Conservation (phyloP, 148 eudicot species). For the Arctostaphylos glauca region DNA sequence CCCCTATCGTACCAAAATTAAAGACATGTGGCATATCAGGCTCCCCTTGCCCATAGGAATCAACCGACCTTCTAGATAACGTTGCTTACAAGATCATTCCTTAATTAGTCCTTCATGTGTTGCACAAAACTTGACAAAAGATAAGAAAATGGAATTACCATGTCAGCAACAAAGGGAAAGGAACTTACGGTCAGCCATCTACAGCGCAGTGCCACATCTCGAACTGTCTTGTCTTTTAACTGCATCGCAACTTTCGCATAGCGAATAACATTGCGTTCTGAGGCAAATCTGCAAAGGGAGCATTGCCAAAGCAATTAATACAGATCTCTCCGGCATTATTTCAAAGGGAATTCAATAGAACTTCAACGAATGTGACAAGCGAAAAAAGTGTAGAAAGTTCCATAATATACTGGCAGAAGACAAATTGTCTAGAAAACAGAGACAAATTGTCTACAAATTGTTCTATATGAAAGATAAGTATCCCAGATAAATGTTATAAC, state of each 20-base stretch:
- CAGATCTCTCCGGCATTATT: neutral
- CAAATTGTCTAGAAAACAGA: neutral
- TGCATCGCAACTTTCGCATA: conserved; percentile 75
- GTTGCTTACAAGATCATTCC: neutral
- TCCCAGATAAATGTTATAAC: neutral
- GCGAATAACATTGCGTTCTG: conserved; percentile 40
- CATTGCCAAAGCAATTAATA: conserved; percentile 1
- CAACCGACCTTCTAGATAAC: neutral
- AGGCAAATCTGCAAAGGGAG: conserved; percentile 44
- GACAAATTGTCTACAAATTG: too few relatives aligned
- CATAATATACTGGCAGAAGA: neutral
- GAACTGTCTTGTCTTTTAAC: conserved; percentile 66
- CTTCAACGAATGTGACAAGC: neutral
- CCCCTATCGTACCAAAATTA: neutral
- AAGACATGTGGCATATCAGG: neutral
- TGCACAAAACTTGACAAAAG: neutral
- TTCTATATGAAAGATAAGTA: neutral
- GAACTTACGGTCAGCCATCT: conserved; percentile 74
- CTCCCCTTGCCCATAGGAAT: neutral
- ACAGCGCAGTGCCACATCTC: conserved; percentile 77
- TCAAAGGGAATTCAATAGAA: neutral
- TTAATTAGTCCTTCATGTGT: neutral
- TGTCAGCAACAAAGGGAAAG: neutral
- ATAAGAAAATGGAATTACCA: neutral
- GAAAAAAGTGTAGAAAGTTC: neutral